These are phyloP conservation scores for Fraxinus angustifolia DNA, from an alignment of 305 asterid genomes.

Conservation along the genomic window DNA sequence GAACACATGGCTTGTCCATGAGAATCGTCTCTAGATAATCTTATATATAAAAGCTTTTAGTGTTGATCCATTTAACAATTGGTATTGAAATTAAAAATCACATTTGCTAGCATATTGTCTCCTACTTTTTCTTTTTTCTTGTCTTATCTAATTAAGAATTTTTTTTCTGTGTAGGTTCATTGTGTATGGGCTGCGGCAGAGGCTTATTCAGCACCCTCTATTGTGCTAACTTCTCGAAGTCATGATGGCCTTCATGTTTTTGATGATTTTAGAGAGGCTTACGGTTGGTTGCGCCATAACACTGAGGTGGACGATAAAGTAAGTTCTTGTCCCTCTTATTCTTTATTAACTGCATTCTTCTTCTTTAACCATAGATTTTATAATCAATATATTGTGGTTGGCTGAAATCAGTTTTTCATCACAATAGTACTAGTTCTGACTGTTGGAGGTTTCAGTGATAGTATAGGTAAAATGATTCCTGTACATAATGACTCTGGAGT, in stretches of 20 bases:
- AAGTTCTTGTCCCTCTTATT: constrained; percentile 26
- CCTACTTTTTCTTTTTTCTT: background rate
- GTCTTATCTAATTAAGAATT: constrained; percentile 13
- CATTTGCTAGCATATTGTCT: background rate
- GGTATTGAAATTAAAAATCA: background rate
- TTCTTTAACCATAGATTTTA: background rate
- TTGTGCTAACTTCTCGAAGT: constrained; percentile 81
- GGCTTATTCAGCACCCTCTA: constrained; percentile 99
- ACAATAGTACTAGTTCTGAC: background rate
- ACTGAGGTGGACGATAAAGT: constrained; percentile 98
- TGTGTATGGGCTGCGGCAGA: constrained; percentile 99
- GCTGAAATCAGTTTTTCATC: background rate
- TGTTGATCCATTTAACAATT: background rate
- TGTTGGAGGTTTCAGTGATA: background rate
- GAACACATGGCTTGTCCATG: background rate
- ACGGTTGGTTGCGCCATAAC: constrained; percentile 96
- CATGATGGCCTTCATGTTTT: constrained; percentile 91
- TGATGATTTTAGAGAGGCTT: constrained; percentile 99
- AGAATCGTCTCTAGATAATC: background rate
- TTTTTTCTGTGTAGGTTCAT: constrained; percentile 59
- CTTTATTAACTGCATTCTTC: background rate
- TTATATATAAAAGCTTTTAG: background rate
- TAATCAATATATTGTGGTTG: background rate
- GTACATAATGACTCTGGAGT: background rate
- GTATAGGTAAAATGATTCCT: background rate